phyloP scores from a whole-genome alignment of 805 yeast genomes.

The Candida chilensis region DNA sequence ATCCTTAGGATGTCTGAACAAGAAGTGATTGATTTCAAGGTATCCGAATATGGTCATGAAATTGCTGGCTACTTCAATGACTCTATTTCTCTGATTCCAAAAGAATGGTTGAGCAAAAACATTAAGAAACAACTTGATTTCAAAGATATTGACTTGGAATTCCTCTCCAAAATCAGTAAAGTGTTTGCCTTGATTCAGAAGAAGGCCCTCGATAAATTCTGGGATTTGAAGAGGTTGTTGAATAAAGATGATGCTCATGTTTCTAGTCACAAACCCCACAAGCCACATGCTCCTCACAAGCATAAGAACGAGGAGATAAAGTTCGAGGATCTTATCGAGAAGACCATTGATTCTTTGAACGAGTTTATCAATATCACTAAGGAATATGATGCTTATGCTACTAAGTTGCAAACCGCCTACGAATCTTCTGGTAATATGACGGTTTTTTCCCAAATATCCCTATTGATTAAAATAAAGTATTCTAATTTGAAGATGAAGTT shows the following conservation, averaged over 20 bases:
- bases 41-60: conserved; percentile 19
- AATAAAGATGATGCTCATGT: no score
- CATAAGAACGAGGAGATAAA: neutral
- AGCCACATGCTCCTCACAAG: no score
- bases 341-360: neutral
- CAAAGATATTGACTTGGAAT: no score
- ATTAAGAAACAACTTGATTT: no score
- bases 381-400: neutral
- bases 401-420: neutral
- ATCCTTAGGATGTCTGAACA: conserved; percentile 21
- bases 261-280: neutral
- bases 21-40: conserved; percentile 18
- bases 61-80: conserved; percentile 17
- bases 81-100: no score
- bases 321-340: neutral
- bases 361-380: neutral
- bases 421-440: neutral
- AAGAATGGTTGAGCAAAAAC: no score
- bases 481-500: neutral
- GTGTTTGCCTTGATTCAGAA: no score
- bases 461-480: neutral
- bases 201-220: no score
- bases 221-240: no score
- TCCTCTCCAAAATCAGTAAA: no score
- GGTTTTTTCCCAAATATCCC: neutral